Evolutionary conservation across 192 early-diverging fungal species (phyloP).

Genomic region (Pecoramyces ruminantium): DNA sequence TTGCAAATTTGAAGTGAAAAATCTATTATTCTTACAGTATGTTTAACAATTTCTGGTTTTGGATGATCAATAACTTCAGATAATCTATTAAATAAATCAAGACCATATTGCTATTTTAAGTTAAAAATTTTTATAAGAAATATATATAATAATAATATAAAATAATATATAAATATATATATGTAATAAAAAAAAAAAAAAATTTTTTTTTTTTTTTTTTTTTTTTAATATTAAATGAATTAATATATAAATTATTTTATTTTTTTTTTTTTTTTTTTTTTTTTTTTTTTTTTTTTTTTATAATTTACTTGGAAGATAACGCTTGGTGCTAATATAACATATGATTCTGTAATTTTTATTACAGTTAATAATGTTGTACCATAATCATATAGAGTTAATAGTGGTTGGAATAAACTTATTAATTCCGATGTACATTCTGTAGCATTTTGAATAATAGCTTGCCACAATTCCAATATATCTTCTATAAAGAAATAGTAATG

Average conservation of each 20-base stretch:
- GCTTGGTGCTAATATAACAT: constrained; percentile 46
- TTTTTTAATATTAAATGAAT: too few relatives aligned
- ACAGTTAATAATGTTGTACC: constrained; percentile 51
- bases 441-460: constrained; percentile 55
- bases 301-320: constrained; percentile 28
- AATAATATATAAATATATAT: neutral
- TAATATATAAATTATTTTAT: too few relatives aligned
- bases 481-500: constrained; percentile 70
- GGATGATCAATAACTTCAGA: constrained; percentile 32
- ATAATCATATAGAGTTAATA: constrained; percentile 46
- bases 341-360: constrained; percentile 74
- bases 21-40: constrained; percentile 44
- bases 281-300: too few relatives aligned
- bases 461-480: constrained; percentile 83
- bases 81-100: constrained; percentile 14
- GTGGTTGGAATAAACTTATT: constrained; percentile 35
- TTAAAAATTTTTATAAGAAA: too few relatives aligned
- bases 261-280: too few relatives aligned
- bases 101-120: constrained; percentile 19
- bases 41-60: constrained; percentile 32
- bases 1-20: constrained; percentile 22
- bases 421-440: constrained; percentile 27
- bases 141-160: neutral
- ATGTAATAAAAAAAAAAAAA: constrained; percentile 1
- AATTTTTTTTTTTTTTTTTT: too few relatives aligned